These are phyloP conservation scores for Friedmanniomyces endolithicus DNA, from an alignment of 495 filamentous ascomycete genomes.

Conservation along the genomic window DNA sequence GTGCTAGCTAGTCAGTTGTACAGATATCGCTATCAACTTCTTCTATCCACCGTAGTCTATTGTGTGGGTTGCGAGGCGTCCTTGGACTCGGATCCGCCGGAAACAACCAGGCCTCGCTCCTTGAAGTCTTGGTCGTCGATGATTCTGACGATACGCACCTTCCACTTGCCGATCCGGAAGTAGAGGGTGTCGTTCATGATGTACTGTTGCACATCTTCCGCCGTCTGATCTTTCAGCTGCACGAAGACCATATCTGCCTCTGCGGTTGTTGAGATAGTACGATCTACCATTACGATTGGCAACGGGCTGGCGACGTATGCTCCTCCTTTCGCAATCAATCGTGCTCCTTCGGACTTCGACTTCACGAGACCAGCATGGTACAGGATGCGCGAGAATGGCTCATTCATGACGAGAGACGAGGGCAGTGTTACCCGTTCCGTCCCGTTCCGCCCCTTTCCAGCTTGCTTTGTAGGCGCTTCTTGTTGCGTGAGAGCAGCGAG, in stretches of 20 bases:
- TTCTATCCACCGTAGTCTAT: not conserved
- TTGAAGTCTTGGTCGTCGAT: conserved; percentile 48
- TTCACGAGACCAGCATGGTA: conserved; percentile 13
- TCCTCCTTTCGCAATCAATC: conserved; percentile 16
- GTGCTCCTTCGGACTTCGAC: conserved; percentile 10
- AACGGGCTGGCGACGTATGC: conserved; percentile 15
- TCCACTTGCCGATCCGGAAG: conserved; percentile 68
- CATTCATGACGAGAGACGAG: conserved; percentile 4
- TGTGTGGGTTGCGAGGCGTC: not conserved
- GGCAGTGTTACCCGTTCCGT: conserved; percentile 2
- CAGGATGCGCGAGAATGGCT: conserved; percentile 16
- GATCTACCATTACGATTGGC: not conserved
- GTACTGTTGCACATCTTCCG: conserved; percentile 38
- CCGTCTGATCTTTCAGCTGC: conserved; percentile 1
- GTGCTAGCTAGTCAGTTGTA: conserved; percentile 11
- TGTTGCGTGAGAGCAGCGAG: not conserved
- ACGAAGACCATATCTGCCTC: not conserved
- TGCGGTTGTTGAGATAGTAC: not conserved
- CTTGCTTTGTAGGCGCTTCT: not conserved
- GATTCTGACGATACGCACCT: conserved; percentile 59
- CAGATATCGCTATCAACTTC: not conserved
- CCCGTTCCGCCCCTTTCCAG: not conserved
- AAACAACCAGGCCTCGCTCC: conserved; percentile 7
- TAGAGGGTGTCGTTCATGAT: conserved; percentile 56
- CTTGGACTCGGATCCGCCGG: conserved; percentile 13